Percentiles rank a stretch among this genome's conserved stretches.
Conservation (phyloP, 352 stramenopile genomes). For the Phytophthora pseudosyringae region DNA sequence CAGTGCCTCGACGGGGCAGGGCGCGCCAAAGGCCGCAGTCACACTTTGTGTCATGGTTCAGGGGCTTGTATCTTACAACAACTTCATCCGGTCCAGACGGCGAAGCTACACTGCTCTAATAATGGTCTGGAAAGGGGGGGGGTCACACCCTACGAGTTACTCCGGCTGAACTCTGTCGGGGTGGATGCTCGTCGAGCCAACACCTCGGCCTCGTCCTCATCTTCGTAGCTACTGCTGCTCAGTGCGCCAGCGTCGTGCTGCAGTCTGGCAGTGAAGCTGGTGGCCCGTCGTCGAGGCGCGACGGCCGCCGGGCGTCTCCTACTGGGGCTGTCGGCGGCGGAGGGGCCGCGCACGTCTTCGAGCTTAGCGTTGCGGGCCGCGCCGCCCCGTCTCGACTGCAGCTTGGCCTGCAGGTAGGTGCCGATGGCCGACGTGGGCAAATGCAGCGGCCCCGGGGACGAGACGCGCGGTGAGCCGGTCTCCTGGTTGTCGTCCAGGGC, state of each 20-base stretch:
- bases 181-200: conserved; percentile 26
- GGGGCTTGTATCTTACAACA: neutral
- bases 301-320: conserved; percentile 26
- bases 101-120: conserved; percentile 19
- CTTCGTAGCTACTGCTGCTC: conserved; percentile 18
- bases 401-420: conserved; percentile 58
- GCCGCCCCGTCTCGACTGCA: conserved; percentile 46
- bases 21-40: conserved; percentile 15
- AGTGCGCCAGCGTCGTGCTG: conserved; percentile 18
- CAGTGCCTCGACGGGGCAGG: conserved; percentile 14
- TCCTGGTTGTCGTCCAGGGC: conserved; percentile 31
- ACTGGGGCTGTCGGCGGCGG: conserved; percentile 28
- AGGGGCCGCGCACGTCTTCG: conserved; percentile 54
- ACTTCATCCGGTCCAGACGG: conserved; percentile 5
- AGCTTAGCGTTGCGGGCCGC: conserved; percentile 45
- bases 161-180: conserved; percentile 22
- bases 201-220: conserved; percentile 22
- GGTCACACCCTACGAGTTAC: conserved; percentile 16
- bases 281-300: conserved; percentile 30
- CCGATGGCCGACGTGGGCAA: conserved; percentile 62
- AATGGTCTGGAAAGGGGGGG: neutral
- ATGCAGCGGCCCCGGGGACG: conserved; percentile 41
- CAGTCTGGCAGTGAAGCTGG: conserved; percentile 28
- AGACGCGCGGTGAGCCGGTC: conserved; percentile 21
- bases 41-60: neutral